phyloP scores from a whole-genome alignment of 2,329 filamentous ascomycete species.

The Colletotrichum phormii region DNA sequence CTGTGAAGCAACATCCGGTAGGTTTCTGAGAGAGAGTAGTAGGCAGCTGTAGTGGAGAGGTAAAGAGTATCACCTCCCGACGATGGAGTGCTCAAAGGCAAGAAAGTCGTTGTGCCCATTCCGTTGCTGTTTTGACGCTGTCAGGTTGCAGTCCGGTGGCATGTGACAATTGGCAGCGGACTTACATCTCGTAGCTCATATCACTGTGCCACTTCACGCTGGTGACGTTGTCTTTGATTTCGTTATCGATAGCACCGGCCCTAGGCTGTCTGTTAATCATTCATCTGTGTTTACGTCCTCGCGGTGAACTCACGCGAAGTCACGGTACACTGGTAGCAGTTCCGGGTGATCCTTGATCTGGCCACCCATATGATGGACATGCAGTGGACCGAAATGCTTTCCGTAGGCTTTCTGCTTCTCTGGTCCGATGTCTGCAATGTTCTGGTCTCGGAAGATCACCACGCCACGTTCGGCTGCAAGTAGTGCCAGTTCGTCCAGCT shows the following conservation, averaged over 20 bases:
- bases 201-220: background rate
- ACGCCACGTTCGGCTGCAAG: conserved; percentile 53
- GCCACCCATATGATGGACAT: background rate
- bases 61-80: background rate
- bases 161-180: background rate
- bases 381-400: background rate
- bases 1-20: background rate
- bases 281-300: background rate
- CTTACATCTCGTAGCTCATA: background rate
- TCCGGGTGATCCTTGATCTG: background rate
- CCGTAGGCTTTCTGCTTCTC: conserved; percentile 1
- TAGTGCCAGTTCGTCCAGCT: conserved; percentile 54
- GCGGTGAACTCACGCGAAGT: background rate
- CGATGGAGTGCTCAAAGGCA: background rate
- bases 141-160: background rate
- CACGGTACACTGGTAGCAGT: background rate
- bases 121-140: background rate
- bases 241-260: background rate
- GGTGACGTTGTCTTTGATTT: background rate
- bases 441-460: conserved; percentile 50
- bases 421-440: conserved; percentile 40
- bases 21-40: background rate
- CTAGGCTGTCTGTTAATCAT: background rate
- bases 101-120: background rate
- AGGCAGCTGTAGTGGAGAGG: background rate